A percentile compares a stretch with the other conserved stretches of the same genome.
These are phyloP conservation scores for Paspalum vaginatum DNA, from an alignment of 176 grass and related monocot species.

Conservation along the genomic window DNA sequence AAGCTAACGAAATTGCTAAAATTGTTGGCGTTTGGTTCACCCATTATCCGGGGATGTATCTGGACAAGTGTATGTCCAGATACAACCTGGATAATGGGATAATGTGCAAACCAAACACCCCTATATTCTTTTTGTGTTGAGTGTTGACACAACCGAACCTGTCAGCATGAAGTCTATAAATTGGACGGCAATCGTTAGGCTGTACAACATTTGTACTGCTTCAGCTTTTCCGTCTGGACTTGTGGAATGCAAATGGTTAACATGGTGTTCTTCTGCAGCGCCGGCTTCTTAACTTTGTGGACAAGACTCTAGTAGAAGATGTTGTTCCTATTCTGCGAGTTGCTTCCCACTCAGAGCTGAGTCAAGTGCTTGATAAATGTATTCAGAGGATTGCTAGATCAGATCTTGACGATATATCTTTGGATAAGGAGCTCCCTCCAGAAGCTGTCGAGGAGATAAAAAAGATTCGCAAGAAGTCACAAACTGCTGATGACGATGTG, in stretches of 20 bases:
- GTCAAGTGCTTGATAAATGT: conserved; percentile 65
- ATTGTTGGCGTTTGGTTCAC: no score
- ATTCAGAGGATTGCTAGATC: conserved; percentile 84
- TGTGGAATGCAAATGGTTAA: conserved; percentile 3
- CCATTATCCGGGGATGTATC: no score
- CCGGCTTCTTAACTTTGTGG: conserved; percentile 88
- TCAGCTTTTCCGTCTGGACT: neutral
- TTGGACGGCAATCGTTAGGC: neutral
- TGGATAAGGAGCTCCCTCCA: conserved; percentile 74
- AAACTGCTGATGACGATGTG: conserved; percentile 40
- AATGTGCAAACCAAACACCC: no score
- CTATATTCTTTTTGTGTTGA: neutral
- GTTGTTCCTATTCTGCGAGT: conserved; percentile 79
- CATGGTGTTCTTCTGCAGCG: conserved; percentile 63
- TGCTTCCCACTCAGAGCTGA: conserved; percentile 68
- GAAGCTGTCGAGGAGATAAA: conserved; percentile 71
- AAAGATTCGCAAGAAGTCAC: conserved; percentile 48
- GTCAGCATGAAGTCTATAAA: neutral
- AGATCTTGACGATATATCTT: conserved; percentile 75
- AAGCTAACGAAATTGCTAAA: no score
- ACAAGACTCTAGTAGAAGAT: conserved; percentile 91
- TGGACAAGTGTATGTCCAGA: no score
- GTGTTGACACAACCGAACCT: neutral
- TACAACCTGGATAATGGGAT: no score
- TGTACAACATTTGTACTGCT: neutral